Conservation (phyloP, 768 basidiomycete species). For the Leccinum uliginosum region DNA sequence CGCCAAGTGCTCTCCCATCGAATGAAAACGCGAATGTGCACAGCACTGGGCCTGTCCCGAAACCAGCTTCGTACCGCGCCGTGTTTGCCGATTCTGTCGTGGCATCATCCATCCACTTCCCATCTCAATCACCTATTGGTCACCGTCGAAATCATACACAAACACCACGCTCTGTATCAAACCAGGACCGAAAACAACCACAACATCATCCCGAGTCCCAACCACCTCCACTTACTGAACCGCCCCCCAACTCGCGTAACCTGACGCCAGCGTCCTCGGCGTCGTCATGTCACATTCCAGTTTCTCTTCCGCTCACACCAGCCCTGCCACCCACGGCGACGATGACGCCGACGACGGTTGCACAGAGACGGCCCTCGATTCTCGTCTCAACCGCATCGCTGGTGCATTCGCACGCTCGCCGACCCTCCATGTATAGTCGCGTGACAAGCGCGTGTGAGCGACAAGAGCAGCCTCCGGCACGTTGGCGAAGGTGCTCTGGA, state of each 20-base stretch:
- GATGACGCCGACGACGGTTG: slow-evolving; percentile 45
- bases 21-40: slow-evolving; percentile 13
- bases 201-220: slow-evolving; percentile 16
- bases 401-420: slow-evolving; percentile 26
- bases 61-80: slow-evolving; percentile 21
- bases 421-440: slow-evolving; percentile 40
- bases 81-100: slow-evolving; percentile 25
- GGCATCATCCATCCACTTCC: slow-evolving; percentile 16
- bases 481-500: slow-evolving; percentile 76
- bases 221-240: slow-evolving; percentile 19
- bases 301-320: slow-evolving; percentile 30
- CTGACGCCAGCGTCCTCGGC: slow-evolving; percentile 57
- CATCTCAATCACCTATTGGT: slow-evolving; percentile 20
- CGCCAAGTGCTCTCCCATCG: slow-evolving; percentile 38
- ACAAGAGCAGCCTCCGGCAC: slow-evolving; percentile 48
- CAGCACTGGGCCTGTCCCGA: slow-evolving; percentile 11
- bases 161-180: slow-evolving; percentile 14
- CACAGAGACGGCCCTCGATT: slow-evolving; percentile 37
- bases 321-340: slow-evolving; percentile 28
- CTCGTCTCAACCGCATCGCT: slow-evolving; percentile 35
- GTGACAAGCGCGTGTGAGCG: slow-evolving; percentile 33
- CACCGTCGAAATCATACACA: slow-evolving; percentile 7
- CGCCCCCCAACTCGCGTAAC: slow-evolving; percentile 39
- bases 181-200: slow-evolving; percentile 22
- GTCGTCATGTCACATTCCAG: slow-evolving; percentile 44